A percentile compares a stretch with the other conserved stretches of the same genome.
phyloP scores from a whole-genome alignment of 805 yeast genomes.

The Scheffersomyces ergatensis region DNA sequence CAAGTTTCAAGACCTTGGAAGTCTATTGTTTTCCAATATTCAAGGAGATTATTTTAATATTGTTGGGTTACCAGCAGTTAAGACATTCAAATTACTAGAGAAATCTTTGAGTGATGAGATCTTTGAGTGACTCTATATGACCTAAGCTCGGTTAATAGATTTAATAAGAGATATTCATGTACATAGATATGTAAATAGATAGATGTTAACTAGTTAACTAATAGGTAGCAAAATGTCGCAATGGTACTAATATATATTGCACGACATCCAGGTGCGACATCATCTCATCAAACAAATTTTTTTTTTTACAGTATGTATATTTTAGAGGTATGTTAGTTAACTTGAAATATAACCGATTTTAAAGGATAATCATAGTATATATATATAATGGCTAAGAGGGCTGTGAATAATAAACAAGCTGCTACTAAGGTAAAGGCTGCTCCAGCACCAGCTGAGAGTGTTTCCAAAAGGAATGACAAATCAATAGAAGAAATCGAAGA shows the following conservation, averaged over 20 bases:
- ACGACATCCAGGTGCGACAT: background rate
- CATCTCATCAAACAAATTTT: background rate
- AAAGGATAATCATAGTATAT: background rate
- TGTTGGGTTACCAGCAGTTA: constrained; percentile 79
- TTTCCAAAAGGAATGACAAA: constrained; percentile 12
- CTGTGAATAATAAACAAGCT: background rate
- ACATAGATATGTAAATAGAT: background rate
- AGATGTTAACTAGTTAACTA: too few species aligned
- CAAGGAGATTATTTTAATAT: constrained; percentile 84
- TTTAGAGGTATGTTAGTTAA: background rate
- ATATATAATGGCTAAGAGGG: constrained; percentile 3
- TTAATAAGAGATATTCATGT: too few species aligned
- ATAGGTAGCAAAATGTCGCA: too few species aligned
- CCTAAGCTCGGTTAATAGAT: too few species aligned
- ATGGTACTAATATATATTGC: too few species aligned
- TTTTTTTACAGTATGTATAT: background rate
- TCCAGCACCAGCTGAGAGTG: too few species aligned
- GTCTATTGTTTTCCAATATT: constrained; percentile 57
- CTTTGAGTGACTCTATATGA: too few species aligned
- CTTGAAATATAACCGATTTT: background rate
- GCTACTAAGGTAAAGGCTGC: too few species aligned
- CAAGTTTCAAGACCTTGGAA: constrained; percentile 74
- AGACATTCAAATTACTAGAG: constrained; percentile 47
- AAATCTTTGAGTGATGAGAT: constrained; percentile 6
- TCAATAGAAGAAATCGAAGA: constrained; percentile 20